These are phyloP conservation scores for Neurospora sp. DNA, from an alignment of 495 filamentous ascomycete genomes.

Conservation along the genomic window DNA sequence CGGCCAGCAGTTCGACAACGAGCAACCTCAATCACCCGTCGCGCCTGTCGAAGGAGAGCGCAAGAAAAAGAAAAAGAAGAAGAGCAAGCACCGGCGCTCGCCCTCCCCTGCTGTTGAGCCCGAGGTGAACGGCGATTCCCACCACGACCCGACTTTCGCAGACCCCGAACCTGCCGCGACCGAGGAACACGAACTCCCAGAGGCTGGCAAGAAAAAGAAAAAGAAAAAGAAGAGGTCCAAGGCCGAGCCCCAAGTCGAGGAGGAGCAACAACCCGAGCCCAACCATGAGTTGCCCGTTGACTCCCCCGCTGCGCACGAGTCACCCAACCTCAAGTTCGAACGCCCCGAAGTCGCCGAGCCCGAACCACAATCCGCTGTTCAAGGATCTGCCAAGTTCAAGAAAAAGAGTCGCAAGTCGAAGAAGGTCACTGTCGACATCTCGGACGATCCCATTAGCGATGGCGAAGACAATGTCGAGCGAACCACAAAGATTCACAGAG, in stretches of 20 bases:
- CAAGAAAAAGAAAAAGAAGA: background rate
- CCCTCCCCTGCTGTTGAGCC: background rate
- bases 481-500: background rate
- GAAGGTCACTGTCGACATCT: background rate
- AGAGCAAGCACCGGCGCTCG: background rate
- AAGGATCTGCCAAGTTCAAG: background rate
- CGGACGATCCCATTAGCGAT: background rate
- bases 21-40: background rate
- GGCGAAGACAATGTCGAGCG: background rate
- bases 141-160: background rate
- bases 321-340: background rate
- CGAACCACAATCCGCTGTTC: background rate
- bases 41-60: background rate
- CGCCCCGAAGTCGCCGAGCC: background rate
- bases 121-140: background rate
- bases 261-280: background rate
- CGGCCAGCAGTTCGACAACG: background rate
- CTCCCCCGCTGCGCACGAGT: background rate
- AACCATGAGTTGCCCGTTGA: background rate
- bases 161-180: background rate
- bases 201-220: background rate
- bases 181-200: background rate
- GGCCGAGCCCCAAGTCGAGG: background rate
- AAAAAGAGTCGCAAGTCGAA: background rate
- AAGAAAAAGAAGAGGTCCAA: background rate